These are phyloP conservation scores for Ophiobolus disseminans DNA, from an alignment of 2,329 filamentous ascomycete species.

Conservation along the genomic window DNA sequence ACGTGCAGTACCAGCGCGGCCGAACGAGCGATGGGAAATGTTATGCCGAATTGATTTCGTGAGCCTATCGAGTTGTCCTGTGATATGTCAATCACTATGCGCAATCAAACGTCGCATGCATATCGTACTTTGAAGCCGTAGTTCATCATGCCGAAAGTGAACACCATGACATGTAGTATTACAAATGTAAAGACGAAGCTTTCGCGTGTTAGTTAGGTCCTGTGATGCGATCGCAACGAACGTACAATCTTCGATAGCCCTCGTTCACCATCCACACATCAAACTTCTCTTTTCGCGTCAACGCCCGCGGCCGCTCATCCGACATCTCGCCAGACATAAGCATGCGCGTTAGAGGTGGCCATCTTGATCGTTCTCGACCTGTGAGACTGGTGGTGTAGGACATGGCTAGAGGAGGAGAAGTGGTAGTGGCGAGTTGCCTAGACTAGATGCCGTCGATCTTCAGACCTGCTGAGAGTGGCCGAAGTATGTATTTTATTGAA, in stretches of 20 bases:
- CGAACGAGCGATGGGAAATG: slow-evolving; percentile 77
- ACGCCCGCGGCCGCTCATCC: slow-evolving; percentile 71
- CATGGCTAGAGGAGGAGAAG: slow-evolving; percentile 33
- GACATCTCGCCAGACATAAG: slow-evolving; percentile 83
- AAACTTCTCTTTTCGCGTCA: slow-evolving; percentile 74
- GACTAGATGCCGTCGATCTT: slow-evolving; percentile 40
- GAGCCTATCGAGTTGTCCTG: slow-evolving; percentile 69
- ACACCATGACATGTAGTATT: slow-evolving; percentile 75
- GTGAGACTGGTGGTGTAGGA: slow-evolving; percentile 45
- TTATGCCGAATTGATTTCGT: slow-evolving; percentile 73
- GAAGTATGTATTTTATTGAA: slow-evolving; percentile 32
- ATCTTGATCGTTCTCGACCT: slow-evolving; percentile 73
- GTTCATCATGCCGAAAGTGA: slow-evolving; percentile 80
- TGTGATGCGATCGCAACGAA: slow-evolving; percentile 23
- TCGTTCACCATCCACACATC: slow-evolving; percentile 91
- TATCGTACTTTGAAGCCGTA: slow-evolving; percentile 70
- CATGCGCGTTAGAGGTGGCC: slow-evolving; percentile 83
- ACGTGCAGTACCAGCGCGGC: slow-evolving; percentile 81
- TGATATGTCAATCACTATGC: slow-evolving; percentile 4
- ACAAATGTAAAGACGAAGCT: slow-evolving; percentile 81
- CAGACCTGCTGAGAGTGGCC: slow-evolving; percentile 51
- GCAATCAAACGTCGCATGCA: not conserved
- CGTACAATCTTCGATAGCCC: slow-evolving; percentile 79
- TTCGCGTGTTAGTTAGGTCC: slow-evolving; percentile 32
- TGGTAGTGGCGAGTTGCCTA: slow-evolving; percentile 19